Base-by-base conservation (phyloP, 2,329 filamentous ascomycete species). In the Coleophoma crateriformis region DNA sequence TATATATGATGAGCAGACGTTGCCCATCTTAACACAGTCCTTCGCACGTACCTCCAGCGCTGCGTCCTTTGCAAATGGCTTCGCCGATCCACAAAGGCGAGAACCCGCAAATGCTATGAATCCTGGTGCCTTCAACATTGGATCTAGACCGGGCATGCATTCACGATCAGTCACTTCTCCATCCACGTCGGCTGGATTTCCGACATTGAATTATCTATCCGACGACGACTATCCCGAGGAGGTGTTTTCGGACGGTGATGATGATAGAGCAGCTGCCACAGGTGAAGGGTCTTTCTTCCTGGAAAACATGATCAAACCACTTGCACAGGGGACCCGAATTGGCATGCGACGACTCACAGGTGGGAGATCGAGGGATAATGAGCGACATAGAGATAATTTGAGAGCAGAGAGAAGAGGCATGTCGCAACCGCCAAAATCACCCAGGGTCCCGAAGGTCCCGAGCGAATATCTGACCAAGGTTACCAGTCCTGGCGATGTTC, bases 1-100 rank as follows among this genome's bases (percentile, higher is more conserved):
- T 19, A 71, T 96, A 0, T 96, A 97, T 67, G 91, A 96, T 61
- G 90, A 96, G 66, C 89, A 95, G 64, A 95, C 94, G 7, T 76
- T 94, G 11, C 92, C 92, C 0, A 95, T 96, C 46, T 71, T 96
- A 6, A 87, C 94, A 59, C 88, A 94, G 62, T 94, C 90, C 0
- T 75, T 87, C 20, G 80, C 77, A 19, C 63, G 78, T 11, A 92
- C 84, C 55, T 85, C 86, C 35, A 87, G 82, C 46, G 80, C 83
- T 1, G 79, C 80, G 0, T 87, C 85, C 0, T 94, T 97, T 67
- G 90, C 96, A 59, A 95, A 91, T 61, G 89, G 89, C 4, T 92
- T 96, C 59, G 81, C 84, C 1, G 92, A 96, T 61, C 70, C 70
- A 42, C 76, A 78, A 65, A 77, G 78, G 12, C 81, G 83, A 17